Evolutionary conservation across 2,329 filamentous ascomycete genomes (phyloP), one percentile per base, ranked within the genome.

Genomic region (Chaetomium globosum): DNA sequence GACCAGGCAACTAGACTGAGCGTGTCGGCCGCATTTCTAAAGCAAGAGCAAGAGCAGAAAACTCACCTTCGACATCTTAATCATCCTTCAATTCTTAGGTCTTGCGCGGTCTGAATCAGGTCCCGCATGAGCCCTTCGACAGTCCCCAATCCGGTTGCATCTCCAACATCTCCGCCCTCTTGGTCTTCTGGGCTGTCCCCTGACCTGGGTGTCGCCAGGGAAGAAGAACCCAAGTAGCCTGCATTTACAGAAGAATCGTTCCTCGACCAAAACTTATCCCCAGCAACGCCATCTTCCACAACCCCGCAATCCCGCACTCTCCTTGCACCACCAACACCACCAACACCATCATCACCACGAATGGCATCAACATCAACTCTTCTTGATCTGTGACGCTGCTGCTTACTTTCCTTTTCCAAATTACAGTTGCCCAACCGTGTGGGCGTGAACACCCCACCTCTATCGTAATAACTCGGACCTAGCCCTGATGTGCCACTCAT

Each of bases 121-220:
- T 62, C 66, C 16, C 60, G n/a, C 64, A 66, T 68, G 58, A 68
- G 7, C 36, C 36, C n/a, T 36, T 68, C 66, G 12, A 68, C 39
- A 1, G 36, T 28, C 2, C 46, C 31, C 60, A 39, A 56, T 7
- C 59, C 66, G 16, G 33, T 23, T 7, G 49, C 21, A 21, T 57
- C 30, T 39, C 43, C 49, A 7, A 30, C 13, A 12, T 36, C n/a
- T 3, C 39, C 61, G 12, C 28, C 28, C 6, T 49, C 61, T 13
- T 31, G n/a, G 19, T 30, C 53, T 10, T 19, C 36, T 7, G 12
- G 28, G 23, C 19, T 54, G 30, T 4, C 8, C 8, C 3, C n/a
- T 13, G 52, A 55, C 30, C 19, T 23, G 19, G 19, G 21, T 4
- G 0, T 6, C 26, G 9, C 21, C 19, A 13, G 2, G 6, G 53